A percentile compares a stretch with the other conserved stretches of the same genome.
phyloP scores from a whole-genome alignment of 2,329 filamentous ascomycete species.

The Sphaerulina populicola region DNA sequence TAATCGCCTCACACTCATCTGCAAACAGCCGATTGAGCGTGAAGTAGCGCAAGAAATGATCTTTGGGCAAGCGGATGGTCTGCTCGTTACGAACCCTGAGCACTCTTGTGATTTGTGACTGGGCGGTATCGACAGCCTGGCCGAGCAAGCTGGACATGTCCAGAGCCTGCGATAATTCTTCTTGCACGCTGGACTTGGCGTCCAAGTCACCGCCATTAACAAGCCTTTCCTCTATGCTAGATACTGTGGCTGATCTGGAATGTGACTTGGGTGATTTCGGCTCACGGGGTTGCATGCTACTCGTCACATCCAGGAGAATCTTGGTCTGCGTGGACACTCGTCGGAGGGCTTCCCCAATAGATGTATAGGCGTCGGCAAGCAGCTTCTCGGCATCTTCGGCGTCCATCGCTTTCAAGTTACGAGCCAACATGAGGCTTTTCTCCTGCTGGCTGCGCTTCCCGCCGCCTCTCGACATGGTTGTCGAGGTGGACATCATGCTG shows the following conservation, averaged over 20 bases:
- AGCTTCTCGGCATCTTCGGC: slow-evolving; percentile 76
- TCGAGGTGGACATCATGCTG: slow-evolving; percentile 78
- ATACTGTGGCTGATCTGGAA: slow-evolving; percentile 23
- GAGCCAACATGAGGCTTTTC: slow-evolving; percentile 77
- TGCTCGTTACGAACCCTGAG: slow-evolving; percentile 70
- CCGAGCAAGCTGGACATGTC: slow-evolving; percentile 71
- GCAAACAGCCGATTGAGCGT: slow-evolving; percentile 74
- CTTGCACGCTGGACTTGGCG: slow-evolving; percentile 42
- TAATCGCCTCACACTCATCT: slow-evolving; percentile 78
- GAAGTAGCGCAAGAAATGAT: slow-evolving; percentile 71
- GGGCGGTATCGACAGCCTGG: slow-evolving; percentile 71
- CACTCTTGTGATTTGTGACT: slow-evolving; percentile 64
- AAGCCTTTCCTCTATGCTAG: slow-evolving; percentile 39
- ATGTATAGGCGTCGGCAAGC: slow-evolving; percentile 72
- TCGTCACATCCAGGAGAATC: slow-evolving; percentile 87
- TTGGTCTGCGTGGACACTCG: slow-evolving; percentile 86
- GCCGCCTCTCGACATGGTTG: slow-evolving; percentile 48
- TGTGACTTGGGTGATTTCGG: slow-evolving; percentile 38
- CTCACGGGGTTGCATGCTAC: slow-evolving; percentile 50
- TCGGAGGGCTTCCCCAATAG: slow-evolving; percentile 77
- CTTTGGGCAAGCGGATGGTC: slow-evolving; percentile 57
- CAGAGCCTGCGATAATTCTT: slow-evolving; percentile 66
- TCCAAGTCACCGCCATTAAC: slow-evolving; percentile 17
- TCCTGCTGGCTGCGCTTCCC: slow-evolving; percentile 70
- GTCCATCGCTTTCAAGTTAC: slow-evolving; percentile 78